Evolutionary conservation across 2,329 filamentous ascomycete species (phyloP), one percentile per base, ranked within the genome.

Genomic region (Xylaria sp.): DNA sequence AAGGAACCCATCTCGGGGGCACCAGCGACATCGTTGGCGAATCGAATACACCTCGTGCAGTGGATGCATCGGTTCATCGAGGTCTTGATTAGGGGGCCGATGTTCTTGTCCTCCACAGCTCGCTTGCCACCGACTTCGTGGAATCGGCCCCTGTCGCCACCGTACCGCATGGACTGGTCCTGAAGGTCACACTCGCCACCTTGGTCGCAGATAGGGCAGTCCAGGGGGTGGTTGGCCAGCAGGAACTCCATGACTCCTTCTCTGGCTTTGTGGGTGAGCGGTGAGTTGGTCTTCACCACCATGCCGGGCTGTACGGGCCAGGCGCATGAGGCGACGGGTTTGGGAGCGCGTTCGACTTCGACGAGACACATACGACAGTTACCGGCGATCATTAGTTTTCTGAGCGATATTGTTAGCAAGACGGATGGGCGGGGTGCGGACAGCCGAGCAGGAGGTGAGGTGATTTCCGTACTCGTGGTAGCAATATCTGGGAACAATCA

Each of bases 21-120:
- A 78, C 96, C 96, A 71, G 96, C 96, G 78, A 99, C 88, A 78
- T 99, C 96, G 83, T 98, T 99, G 80, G 96, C 93, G 83, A 99
- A 99, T 79, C 96, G 94, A 76, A 99, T 90, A 83, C 96, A 99
- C 78, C 96, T 91, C 72, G 96, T 99, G 87, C 96, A 99, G 86
- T 99, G 96, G 78, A 99, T 99, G 83, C 96, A 99, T 81, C 96
- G 90, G 88, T 99, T 99, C 96, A 99, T 99, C 59, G 96, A 99
- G 3, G 96, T 99, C 89, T 99, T 99, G 84, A 99, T 93, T 75
- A 99, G 83, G 63, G 96, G 96, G 43, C 96, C 96, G 78, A 99
- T 98, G 83, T 99, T 98, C 89, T 99, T 99, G 83, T 99, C 96
- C 85, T 99, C 96, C 48, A 98, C 94, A 31, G 94, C 96, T 86